Percentiles rank a stretch among this genome's conserved stretches.
Conservation (phyloP, 306 rosid species). For the Cucurbita argyrosperma region DNA sequence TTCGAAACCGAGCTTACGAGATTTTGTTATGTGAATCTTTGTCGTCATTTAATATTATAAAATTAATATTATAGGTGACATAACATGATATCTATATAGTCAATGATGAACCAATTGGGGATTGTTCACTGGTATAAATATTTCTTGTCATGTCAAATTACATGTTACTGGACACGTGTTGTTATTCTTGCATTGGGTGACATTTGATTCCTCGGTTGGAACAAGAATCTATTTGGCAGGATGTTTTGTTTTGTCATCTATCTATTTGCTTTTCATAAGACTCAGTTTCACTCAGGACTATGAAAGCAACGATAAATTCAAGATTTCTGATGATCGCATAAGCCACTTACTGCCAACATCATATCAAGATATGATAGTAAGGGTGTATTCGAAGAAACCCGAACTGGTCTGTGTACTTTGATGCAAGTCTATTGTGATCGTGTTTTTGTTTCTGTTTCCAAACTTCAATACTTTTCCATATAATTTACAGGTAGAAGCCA, state of each 20-base stretch:
- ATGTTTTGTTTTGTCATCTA: background rate
- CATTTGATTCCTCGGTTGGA: background rate
- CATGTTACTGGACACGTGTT: background rate
- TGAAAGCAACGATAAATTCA: conserved; percentile 69
- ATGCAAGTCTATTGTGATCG: conserved; percentile 1
- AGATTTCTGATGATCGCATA: conserved; percentile 47
- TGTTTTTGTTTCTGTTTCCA: background rate
- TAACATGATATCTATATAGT: background rate
- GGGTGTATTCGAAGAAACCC: conserved; percentile 88
- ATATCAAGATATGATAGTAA: conserved; percentile 79
- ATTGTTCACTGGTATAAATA: background rate
- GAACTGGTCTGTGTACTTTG: conserved; percentile 54
- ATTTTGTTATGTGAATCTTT: background rate
- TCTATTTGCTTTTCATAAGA: conserved; percentile 9
- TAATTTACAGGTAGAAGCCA: conserved; percentile 50
- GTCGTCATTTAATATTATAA: background rate
- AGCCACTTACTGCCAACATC: conserved; percentile 89
- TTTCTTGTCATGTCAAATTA: background rate
- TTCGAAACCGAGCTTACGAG: background rate
- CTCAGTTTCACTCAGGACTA: conserved; percentile 45
- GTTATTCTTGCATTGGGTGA: background rate
- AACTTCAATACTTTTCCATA: conserved; percentile 1
- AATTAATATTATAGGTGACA: background rate
- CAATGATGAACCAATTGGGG: background rate
- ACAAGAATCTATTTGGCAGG: background rate